Evolutionary conservation across 306 rosid species (phyloP).

Genomic region (Calophaca sinica): DNA sequence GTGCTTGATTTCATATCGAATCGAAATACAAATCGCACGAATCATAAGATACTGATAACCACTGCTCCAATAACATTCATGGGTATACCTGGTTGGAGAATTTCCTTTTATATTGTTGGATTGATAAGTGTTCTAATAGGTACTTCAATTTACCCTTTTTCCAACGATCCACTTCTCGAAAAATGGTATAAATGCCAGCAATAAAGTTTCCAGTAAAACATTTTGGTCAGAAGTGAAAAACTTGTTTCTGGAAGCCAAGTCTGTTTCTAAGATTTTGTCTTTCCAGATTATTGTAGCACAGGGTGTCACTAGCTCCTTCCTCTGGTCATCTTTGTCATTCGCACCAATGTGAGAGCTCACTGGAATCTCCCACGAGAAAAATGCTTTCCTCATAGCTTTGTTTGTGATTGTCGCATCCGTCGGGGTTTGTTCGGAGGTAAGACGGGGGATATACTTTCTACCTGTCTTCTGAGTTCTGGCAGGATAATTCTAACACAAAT

Average conservation of each 20-base stretch:
- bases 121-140: slow-evolving; percentile 74
- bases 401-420: slow-evolving; percentile 71
- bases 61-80: slow-evolving; percentile 62
- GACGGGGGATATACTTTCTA: slow-evolving; percentile 79
- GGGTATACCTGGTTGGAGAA: slow-evolving; percentile 93
- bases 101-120: slow-evolving; percentile 82
- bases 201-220: slow-evolving; percentile 47
- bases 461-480: not conserved
- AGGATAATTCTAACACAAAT: too few species aligned
- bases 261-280: slow-evolving; percentile 70
- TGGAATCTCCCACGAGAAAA: slow-evolving; percentile 75
- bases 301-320: slow-evolving; percentile 78
- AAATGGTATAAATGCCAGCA: slow-evolving; percentile 35
- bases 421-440: slow-evolving; percentile 81
- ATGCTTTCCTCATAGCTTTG: slow-evolving; percentile 72
- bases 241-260: slow-evolving; percentile 65
- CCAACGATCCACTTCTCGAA: slow-evolving; percentile 73
- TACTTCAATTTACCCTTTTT: slow-evolving; percentile 61
- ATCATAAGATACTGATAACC: too few species aligned
- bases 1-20: too few species aligned
- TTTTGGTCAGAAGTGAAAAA: slow-evolving; percentile 67
- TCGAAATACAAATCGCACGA: too few species aligned
- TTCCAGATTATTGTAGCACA: slow-evolving; percentile 88
- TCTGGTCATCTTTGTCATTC: too few species aligned
- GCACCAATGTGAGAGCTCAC: slow-evolving; percentile 67